Percentiles rank a stretch among this genome's conserved stretches.
These are phyloP conservation scores for Spiraea crenata DNA, from an alignment of 331 rosid species.

Conservation along the genomic window DNA sequence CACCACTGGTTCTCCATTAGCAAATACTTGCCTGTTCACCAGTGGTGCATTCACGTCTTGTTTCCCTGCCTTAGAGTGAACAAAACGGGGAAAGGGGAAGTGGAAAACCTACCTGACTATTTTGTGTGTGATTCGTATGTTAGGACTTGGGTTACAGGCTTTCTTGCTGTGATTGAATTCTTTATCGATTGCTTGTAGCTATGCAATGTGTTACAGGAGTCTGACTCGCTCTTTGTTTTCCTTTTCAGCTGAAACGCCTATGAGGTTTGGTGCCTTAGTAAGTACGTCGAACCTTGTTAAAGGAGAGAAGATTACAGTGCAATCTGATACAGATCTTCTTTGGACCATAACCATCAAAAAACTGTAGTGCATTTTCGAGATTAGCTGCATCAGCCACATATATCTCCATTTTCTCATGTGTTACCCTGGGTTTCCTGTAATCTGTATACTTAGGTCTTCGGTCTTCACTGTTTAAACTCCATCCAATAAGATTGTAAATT, in stretches of 20 bases:
- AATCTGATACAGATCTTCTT: slow-evolving; percentile 88
- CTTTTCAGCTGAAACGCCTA: slow-evolving; percentile 64
- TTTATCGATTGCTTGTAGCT: background rate
- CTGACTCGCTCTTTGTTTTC: slow-evolving; percentile 15
- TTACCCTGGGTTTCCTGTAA: background rate
- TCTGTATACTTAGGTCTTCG: background rate
- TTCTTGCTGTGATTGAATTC: background rate
- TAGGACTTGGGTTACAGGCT: background rate
- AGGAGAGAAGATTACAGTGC: slow-evolving; percentile 68
- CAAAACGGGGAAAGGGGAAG: background rate
- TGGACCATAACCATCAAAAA: slow-evolving; percentile 85
- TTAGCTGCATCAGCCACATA: background rate
- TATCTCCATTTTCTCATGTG: background rate
- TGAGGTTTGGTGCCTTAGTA: slow-evolving; percentile 82
- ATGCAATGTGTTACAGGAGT: background rate
- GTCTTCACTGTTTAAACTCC: background rate
- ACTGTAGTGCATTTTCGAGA: slow-evolving; percentile 14
- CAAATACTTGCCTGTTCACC: background rate
- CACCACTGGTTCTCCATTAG: background rate
- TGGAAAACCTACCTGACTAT: background rate
- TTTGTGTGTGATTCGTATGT: background rate
- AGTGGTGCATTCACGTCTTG: background rate
- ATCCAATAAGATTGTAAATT: background rate
- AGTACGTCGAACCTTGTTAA: slow-evolving; percentile 86
- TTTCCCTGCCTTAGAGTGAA: background rate